Evolutionary conservation across 2,329 filamentous ascomycete genomes (phyloP).

Genomic region (Penicillium sp.): DNA sequence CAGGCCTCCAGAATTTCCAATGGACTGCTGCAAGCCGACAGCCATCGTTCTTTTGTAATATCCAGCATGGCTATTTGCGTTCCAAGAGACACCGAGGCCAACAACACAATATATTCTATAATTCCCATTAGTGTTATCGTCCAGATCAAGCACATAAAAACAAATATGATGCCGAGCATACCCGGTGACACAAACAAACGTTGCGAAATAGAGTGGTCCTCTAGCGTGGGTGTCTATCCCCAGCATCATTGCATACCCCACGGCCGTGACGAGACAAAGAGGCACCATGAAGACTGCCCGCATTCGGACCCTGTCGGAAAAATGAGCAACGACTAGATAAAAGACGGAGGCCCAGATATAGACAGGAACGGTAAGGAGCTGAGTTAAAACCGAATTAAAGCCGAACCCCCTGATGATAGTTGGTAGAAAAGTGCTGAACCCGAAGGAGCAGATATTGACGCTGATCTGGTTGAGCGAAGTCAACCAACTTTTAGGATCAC

Average conservation of each 20-base stretch:
- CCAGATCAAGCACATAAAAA: neutral
- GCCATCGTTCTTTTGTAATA: conserved; percentile 19
- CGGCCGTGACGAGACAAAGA: conserved; percentile 12
- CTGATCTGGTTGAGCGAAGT: conserved; percentile 49
- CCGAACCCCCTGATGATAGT: conserved; percentile 54
- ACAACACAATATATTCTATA: conserved; percentile 15
- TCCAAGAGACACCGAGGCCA: conserved; percentile 17
- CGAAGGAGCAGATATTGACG: conserved; percentile 51
- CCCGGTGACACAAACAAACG: conserved; percentile 19
- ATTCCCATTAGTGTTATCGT: neutral
- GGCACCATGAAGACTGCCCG: conserved; percentile 17
- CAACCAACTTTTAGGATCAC: conserved; percentile 17
- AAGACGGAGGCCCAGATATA: conserved; percentile 20
- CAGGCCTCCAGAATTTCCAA: conserved; percentile 15
- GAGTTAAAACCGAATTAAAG: conserved; percentile 44
- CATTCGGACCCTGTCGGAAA: conserved; percentile 16
- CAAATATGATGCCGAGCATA: neutral
- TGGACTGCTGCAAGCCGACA: conserved; percentile 16
- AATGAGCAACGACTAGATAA: conserved; percentile 14
- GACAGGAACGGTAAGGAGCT: conserved; percentile 17
- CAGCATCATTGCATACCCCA: conserved; percentile 18
- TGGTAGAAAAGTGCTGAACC: conserved; percentile 57
- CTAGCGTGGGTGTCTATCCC: conserved; percentile 13
- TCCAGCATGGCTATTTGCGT: conserved; percentile 18
- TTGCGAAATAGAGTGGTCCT: conserved; percentile 17